A percentile compares a stretch with the other conserved stretches of the same genome.
phyloP scores from a whole-genome alignment of 305 asterid genomes.

The Solanum chacoense region DNA sequence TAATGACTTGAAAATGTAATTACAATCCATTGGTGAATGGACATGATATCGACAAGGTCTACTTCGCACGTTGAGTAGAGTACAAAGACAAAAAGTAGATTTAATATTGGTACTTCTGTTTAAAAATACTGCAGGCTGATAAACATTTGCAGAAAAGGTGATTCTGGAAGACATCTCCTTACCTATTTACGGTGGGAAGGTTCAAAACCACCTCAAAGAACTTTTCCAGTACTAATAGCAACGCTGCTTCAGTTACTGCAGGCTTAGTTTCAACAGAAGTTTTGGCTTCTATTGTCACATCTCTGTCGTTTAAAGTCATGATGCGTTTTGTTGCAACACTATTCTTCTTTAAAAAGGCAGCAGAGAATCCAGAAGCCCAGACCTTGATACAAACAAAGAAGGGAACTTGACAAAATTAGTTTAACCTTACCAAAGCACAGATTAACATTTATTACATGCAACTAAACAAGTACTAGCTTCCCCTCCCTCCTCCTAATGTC shows the following conservation, averaged over 20 bases:
- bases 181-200: conserved; percentile 74
- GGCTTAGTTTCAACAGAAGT: conserved; percentile 53
- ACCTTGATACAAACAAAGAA: conserved; percentile 33
- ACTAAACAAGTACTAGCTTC: background rate
- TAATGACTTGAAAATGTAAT: background rate
- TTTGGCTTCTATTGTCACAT: conserved; percentile 26
- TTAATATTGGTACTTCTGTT: background rate
- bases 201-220: conserved; percentile 63
- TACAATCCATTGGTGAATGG: background rate
- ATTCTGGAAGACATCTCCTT: conserved; percentile 1
- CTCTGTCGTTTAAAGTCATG: conserved; percentile 12
- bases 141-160: background rate
- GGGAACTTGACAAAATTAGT: background rate
- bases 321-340: conserved; percentile 76
- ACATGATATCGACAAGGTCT: background rate
- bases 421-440: background rate
- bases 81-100: background rate
- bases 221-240: conserved; percentile 56
- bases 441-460: background rate
- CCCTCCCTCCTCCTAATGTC: background rate
- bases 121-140: background rate
- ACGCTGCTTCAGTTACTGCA: conserved; percentile 54
- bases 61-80: background rate
- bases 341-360: conserved; percentile 76
- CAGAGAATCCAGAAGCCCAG: conserved; percentile 93